Percentiles rank a stretch among this genome's conserved stretches.
Conservation (phyloP, 441 rosid genomes). For the Gossypium aridum region DNA sequence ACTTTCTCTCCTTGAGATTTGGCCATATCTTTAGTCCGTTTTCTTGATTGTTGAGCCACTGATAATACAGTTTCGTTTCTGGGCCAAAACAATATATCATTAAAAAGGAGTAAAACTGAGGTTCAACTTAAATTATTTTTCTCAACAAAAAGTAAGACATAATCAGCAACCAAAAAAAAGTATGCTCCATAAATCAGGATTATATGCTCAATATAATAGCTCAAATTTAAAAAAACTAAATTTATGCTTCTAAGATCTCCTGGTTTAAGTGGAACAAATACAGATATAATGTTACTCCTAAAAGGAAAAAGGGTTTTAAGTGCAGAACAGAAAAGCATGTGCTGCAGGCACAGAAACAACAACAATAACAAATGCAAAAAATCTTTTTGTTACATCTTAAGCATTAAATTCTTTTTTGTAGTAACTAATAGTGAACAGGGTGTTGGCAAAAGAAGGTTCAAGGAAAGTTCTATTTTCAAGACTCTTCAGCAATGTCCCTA, state of each 20-base stretch:
- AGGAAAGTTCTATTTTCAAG: background rate
- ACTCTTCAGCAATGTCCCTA: background rate
- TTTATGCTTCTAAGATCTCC: background rate
- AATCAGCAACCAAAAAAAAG: background rate
- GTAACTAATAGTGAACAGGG: background rate
- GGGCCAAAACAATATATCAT: conserved; percentile 7
- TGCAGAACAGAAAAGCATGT: background rate
- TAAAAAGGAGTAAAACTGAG: background rate
- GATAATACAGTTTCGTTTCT: conserved; percentile 19
- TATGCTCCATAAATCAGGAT: background rate
- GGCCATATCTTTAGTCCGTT: conserved; percentile 15
- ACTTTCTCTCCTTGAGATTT: conserved; percentile 18
- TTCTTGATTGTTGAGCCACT: conserved; percentile 19
- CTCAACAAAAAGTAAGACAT: background rate
- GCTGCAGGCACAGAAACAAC: background rate
- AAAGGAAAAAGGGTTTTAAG: background rate
- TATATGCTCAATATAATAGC: background rate
- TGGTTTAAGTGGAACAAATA: background rate
- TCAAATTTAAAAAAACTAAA: background rate
- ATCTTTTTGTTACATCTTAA: background rate
- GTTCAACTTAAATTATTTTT: background rate
- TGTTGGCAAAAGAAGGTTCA: background rate
- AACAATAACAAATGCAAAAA: background rate
- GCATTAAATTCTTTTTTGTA: background rate
- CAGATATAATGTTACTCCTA: background rate